These are phyloP conservation scores for Puccinia novopanici DNA, from an alignment of 1,284 basidiomycete species.

Conservation along the genomic window DNA sequence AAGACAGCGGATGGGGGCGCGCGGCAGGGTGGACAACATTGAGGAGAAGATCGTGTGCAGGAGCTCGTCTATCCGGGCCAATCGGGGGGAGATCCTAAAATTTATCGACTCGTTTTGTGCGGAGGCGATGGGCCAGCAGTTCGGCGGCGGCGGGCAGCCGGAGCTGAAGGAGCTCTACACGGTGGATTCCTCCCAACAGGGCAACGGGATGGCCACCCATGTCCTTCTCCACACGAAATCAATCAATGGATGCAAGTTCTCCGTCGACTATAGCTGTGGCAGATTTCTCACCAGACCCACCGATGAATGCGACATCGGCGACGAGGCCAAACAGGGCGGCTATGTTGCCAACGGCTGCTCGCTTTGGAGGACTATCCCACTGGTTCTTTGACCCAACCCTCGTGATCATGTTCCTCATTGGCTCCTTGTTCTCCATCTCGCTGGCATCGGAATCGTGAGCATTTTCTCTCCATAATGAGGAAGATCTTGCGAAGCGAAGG, in stretches of 20 bases:
- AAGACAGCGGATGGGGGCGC: conserved; percentile 2
- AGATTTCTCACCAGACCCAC: conserved; percentile 43
- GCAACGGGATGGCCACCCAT: conserved; percentile 20
- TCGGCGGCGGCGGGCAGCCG: neutral
- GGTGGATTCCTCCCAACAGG: conserved; percentile 6
- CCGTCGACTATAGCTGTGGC: conserved; percentile 42
- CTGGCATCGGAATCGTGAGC: conserved; percentile 4
- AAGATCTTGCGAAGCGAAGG: neutral
- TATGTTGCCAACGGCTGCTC: conserved; percentile 44
- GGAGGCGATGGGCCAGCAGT: conserved; percentile 38
- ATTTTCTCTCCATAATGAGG: neutral
- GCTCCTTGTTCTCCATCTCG: neutral
- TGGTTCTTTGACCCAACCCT: conserved; percentile 3
- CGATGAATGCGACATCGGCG: conserved; percentile 48
- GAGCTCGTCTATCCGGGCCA: conserved; percentile 21
- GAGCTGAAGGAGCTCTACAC: conserved; percentile 41
- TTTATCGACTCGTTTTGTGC: conserved; percentile 47
- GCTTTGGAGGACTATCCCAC: conserved; percentile 38
- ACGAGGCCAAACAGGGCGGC: conserved; percentile 43
- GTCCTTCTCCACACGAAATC: conserved; percentile 12
- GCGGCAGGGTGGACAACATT: conserved; percentile 4
- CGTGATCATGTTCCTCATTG: neutral
- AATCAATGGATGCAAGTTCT: conserved; percentile 39
- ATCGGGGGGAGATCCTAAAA: conserved; percentile 26
- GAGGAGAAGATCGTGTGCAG: conserved; percentile 41